phyloP scores from a whole-genome alignment of 192 early-diverging fungal genomes.

The Coemansia sp. region DNA sequence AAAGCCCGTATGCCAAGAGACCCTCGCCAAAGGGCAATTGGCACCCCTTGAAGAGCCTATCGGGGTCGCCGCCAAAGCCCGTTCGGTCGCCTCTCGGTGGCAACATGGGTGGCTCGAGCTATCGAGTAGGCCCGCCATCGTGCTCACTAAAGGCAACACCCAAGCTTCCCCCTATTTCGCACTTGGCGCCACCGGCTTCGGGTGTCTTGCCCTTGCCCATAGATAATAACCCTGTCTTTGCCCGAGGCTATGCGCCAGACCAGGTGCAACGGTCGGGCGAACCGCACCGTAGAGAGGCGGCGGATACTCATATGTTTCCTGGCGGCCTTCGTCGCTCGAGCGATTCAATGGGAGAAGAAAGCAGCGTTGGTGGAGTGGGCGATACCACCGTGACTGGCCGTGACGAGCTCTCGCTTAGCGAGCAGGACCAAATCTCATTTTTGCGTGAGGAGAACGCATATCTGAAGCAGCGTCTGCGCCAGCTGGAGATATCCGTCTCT shows the following conservation, averaged over 20 bases:
- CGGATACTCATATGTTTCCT: conserved; percentile 4
- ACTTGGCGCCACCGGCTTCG: conserved; percentile 18
- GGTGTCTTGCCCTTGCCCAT: conserved; percentile 20
- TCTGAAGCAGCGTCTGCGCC: conserved; percentile 29
- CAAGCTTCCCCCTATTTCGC: conserved; percentile 27
- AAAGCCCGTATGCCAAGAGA: conserved; percentile 2
- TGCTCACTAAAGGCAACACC: not conserved
- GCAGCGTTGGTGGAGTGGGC: conserved; percentile 12
- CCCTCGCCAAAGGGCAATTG: conserved; percentile 5
- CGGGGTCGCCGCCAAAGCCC: conserved; percentile 25
- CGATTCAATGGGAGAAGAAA: conserved; percentile 24
- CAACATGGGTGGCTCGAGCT: not conserved
- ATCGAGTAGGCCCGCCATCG: not conserved
- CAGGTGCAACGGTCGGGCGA: conserved; percentile 3
- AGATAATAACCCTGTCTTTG: conserved; percentile 8
- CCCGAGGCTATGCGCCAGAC: not conserved
- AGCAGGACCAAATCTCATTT: conserved; percentile 22
- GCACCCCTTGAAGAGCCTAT: conserved; percentile 8
- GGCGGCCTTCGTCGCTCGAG: conserved; percentile 20
- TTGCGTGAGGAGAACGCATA: conserved; percentile 42
- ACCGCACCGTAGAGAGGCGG: conserved; percentile 2
- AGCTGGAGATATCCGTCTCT: conserved; percentile 35
- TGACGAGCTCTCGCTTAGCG: conserved; percentile 23
- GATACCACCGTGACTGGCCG: conserved; percentile 16
- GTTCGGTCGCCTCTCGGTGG: conserved; percentile 20